These are phyloP conservation scores for Talaromyces sp. DNA, from an alignment of 2,329 filamentous ascomycete species.

Conservation along the genomic window DNA sequence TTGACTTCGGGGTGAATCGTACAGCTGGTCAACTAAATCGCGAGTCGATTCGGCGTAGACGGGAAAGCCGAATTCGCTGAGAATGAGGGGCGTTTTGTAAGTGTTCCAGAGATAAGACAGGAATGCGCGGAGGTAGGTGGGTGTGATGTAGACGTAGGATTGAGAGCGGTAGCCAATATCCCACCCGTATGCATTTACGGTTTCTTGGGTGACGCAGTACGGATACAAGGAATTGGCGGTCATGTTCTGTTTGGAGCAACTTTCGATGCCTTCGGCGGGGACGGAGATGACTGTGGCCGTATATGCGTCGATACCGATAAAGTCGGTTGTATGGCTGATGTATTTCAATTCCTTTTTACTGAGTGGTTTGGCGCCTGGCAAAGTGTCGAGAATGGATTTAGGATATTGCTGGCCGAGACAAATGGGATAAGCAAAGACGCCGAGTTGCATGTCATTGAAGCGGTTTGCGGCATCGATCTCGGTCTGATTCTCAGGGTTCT, in stretches of 20 bases:
- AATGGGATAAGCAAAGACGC: constrained; percentile 44
- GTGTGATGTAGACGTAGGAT: constrained; percentile 58
- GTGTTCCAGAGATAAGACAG: constrained; percentile 60
- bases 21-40: constrained; percentile 50
- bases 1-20: constrained; percentile 51
- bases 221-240: constrained; percentile 46
- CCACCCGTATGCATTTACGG: constrained; percentile 52
- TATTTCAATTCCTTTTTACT: constrained; percentile 49
- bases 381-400: constrained; percentile 42
- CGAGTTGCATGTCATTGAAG: constrained; percentile 36
- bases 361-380: constrained; percentile 45
- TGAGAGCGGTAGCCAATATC: constrained; percentile 57
- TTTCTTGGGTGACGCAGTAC: constrained; percentile 52
- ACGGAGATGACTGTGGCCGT: constrained; percentile 54
- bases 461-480: constrained; percentile 30
- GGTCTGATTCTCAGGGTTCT: constrained; percentile 28
- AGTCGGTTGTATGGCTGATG: constrained; percentile 53
- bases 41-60: constrained; percentile 49
- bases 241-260: constrained; percentile 47
- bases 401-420: constrained; percentile 48
- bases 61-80: constrained; percentile 58
- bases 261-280: constrained; percentile 45
- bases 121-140: constrained; percentile 45
- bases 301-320: constrained; percentile 58
- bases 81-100: constrained; percentile 48